Percentiles rank a stretch among this genome's conserved stretches.
Conservation (phyloP, 2,329 filamentous ascomycete species). For the Alternaria burnsii region DNA sequence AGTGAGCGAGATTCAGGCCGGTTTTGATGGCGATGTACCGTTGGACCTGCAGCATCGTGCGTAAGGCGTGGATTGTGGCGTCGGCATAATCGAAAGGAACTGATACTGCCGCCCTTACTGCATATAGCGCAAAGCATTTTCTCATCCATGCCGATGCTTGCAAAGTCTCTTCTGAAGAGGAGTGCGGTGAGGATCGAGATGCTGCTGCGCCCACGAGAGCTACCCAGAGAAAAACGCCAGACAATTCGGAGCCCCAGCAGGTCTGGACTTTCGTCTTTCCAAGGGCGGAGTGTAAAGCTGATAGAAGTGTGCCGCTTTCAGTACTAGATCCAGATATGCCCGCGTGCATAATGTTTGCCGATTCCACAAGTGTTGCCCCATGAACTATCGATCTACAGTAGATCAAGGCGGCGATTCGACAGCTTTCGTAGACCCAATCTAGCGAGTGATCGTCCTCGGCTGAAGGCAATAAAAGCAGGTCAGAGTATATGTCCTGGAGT, state of each 20-base stretch:
- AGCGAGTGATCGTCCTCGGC: constrained; percentile 18
- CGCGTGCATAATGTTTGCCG: constrained; percentile 30
- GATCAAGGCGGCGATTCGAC: constrained; percentile 43
- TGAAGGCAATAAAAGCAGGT: constrained; percentile 27
- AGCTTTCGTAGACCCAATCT: constrained; percentile 46
- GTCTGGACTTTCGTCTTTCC: constrained; percentile 30
- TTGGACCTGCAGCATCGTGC: constrained; percentile 39
- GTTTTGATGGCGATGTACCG: constrained; percentile 29
- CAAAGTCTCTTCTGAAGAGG: constrained; percentile 14
- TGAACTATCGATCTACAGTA: constrained; percentile 44
- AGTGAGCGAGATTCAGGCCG: not conserved
- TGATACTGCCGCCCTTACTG: constrained; percentile 31
- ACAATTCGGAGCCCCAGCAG: constrained; percentile 37
- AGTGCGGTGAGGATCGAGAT: constrained; percentile 25
- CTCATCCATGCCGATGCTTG: constrained; percentile 30
- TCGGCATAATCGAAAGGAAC: constrained; percentile 33
- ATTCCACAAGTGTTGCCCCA: constrained; percentile 31
- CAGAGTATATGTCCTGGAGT: constrained; percentile 37
- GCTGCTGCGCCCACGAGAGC: constrained; percentile 43
- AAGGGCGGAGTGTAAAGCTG: constrained; percentile 37
- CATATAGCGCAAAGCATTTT: constrained; percentile 43
- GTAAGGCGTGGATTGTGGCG: constrained; percentile 32
- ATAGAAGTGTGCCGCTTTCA: constrained; percentile 24
- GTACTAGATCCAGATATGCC: constrained; percentile 13
- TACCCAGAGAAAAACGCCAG: constrained; percentile 44